Conservation (phyloP, 73 alveolate genomes). For the Paramecium tetraurelia region DNA sequence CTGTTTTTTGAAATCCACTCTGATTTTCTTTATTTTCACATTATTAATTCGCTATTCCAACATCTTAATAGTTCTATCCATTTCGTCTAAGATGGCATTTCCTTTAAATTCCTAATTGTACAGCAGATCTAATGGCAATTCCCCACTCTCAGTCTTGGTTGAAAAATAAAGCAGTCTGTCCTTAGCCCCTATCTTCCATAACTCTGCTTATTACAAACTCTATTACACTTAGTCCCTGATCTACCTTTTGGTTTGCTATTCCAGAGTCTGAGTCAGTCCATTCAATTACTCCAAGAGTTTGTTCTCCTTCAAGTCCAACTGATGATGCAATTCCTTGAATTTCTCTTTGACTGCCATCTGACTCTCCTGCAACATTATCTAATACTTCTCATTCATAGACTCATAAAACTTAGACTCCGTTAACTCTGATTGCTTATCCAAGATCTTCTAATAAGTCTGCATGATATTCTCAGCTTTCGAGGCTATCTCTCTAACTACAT, state of each 20-base stretch:
- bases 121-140: background rate
- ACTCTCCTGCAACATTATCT: background rate
- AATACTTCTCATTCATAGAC: background rate
- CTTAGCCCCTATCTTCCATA: conserved; percentile 4
- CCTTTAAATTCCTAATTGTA: background rate
- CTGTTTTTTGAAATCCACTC: background rate
- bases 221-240: background rate
- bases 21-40: background rate
- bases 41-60: background rate
- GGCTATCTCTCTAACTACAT: conserved; percentile 82
- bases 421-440: conserved; percentile 20
- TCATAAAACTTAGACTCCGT: background rate
- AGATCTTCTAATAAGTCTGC: conserved; percentile 79
- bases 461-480: conserved; percentile 77
- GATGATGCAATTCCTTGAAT: background rate
- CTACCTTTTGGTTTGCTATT: background rate
- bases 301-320: background rate
- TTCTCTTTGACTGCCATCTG: background rate
- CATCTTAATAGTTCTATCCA: background rate
- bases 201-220: background rate
- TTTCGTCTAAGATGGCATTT: background rate
- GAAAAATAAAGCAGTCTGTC: conserved; percentile 15
- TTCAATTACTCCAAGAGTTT: background rate
- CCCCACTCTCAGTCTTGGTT: conserved; percentile 10
- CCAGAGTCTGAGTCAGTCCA: background rate